Conservation (phyloP, 192 early-diverging fungal genomes). For the Coemansia sp. region DNA sequence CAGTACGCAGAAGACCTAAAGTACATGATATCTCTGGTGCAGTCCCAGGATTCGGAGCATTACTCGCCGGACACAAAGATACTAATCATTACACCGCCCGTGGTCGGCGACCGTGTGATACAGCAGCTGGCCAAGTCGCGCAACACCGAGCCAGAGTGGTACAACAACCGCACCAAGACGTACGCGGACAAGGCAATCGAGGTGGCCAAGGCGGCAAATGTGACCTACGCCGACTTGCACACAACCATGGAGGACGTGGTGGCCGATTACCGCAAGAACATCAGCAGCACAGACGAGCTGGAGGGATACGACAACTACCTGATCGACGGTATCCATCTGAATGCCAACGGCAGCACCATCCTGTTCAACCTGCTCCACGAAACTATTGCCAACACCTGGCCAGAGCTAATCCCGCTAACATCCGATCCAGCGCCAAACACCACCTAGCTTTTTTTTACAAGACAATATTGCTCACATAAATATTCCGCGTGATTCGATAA, state of each 20-base stretch:
- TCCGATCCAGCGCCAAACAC: not conserved
- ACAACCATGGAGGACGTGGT: constrained; percentile 21
- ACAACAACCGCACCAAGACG: constrained; percentile 31
- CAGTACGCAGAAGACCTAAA: constrained; percentile 60
- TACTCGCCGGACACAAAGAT: constrained; percentile 61
- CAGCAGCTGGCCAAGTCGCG: not conserved
- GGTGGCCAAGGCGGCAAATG: constrained; percentile 40
- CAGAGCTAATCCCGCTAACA: constrained; percentile 10
- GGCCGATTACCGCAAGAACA: not conserved
- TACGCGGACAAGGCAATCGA: constrained; percentile 53
- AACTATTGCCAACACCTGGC: constrained; percentile 9
- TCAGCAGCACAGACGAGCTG: not conserved
- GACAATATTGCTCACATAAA: too few relatives aligned
- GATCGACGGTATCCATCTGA: constrained; percentile 59
- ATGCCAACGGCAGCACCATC: constrained; percentile 51
- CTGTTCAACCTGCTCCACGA: constrained; percentile 15
- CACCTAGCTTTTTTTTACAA: not conserved
- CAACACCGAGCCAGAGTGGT: constrained; percentile 2
- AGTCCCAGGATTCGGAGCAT: constrained; percentile 46
- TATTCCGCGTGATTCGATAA: too few relatives aligned
- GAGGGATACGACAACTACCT: constrained; percentile 47
- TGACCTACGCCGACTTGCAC: constrained; percentile 35
- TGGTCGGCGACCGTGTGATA: constrained; percentile 53
- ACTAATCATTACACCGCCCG: constrained; percentile 69
- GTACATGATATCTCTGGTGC: constrained; percentile 56